Conservation (phyloP, 768 basidiomycete genomes). For the Naganishia randhawae region DNA sequence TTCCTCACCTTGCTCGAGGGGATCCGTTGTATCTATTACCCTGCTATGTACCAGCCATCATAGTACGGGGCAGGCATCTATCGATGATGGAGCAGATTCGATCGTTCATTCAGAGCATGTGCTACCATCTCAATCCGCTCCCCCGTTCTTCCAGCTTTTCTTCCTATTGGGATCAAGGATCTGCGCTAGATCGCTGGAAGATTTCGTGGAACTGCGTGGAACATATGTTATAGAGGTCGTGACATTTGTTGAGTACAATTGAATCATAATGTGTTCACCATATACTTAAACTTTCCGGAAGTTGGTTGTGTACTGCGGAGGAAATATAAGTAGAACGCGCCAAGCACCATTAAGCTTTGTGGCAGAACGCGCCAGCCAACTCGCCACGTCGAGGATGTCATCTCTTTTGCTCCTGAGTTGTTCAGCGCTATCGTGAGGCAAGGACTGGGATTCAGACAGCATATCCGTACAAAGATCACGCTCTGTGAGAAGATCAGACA, state of each 20-base stretch:
- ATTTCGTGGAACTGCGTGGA: neutral
- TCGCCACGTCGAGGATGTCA: constrained; percentile 11
- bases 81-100: too few species aligned
- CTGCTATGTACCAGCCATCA: too few species aligned
- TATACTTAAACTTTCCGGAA: neutral
- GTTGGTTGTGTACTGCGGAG: neutral
- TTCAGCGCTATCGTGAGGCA: too few species aligned
- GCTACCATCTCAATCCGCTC: too few species aligned
- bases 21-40: neutral
- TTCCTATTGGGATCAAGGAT: too few species aligned
- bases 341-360: neutral
- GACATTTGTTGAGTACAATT: neutral
- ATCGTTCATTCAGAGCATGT: too few species aligned
- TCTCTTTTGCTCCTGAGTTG: constrained; percentile 8
- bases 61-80: too few species aligned
- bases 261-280: too few species aligned
- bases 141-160: too few species aligned
- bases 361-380: too few species aligned
- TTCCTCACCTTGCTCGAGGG: neutral
- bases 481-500: neutral
- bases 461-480: constrained; percentile 1
- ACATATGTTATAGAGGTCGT: neutral
- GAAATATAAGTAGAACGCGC: neutral
- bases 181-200: neutral
- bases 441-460: too few species aligned